Evolutionary conservation across 805 yeast species (phyloP), one percentile per base, ranked within the genome.

Genomic region (Ogataea minuta): DNA sequence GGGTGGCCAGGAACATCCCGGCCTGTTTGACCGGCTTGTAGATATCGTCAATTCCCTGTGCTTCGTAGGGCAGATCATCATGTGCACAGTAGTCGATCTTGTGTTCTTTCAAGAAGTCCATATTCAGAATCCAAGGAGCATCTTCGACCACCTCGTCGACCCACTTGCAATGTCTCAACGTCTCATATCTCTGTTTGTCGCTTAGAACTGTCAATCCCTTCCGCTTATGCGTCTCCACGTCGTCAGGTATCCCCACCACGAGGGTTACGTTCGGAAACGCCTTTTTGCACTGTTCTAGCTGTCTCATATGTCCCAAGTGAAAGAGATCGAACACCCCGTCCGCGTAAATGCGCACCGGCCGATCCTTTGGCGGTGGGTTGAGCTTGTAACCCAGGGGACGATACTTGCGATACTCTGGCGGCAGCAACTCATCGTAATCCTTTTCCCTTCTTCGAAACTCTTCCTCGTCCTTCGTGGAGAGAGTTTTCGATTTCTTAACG

Each of bases 241-340:
- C 99, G 34, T 84, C 79, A 11, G 98, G 97, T 14, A 91, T 75
- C 32, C 99, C 99, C 54, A 91, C 87, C 19, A 93, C 89, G 54
- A 93, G 71, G 41, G 77, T 74, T 23, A 85, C 95, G 53, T 87
- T 87, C 9, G 86, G 84, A 46, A 93, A 79, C 11, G 95, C 77
- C 61, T 91, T 90, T 56, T 93, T 91, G 53, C 98, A 91, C 66
- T 93, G 99, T 59, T 93, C 98, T 53, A 93, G 71, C 63, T 93
- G 99, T 57, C 89, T 80, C 99, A 93, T 93, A 60, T 93, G 99
- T 16, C 99, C 99, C 56, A 93, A 62, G 64, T 93, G 99, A 67
- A 93, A 93, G 46, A 93, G 68, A 64, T 93, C 99, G 68, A 93
- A 93, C 13, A 93, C 96, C 37, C 99, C 99, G 64, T 93, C 99